Evolutionary conservation across 2,329 filamentous ascomycete species (phyloP), one percentile per base, ranked within the genome.

Genomic region (Phoma sp.): DNA sequence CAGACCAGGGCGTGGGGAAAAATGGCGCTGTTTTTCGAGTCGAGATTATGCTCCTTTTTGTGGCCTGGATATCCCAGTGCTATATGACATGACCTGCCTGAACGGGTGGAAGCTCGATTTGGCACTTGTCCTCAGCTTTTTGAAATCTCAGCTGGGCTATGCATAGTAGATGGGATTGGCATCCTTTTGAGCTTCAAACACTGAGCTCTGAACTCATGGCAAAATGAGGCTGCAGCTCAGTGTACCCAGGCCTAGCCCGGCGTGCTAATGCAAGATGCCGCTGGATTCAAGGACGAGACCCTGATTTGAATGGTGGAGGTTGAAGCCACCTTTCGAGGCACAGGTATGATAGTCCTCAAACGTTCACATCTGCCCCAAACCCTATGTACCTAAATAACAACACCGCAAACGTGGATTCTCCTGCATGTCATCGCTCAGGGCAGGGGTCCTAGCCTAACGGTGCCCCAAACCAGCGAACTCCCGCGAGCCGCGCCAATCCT

Each of bases 401-500:
- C 24, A 11, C 27, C 22, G 18, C 42, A 32, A n/a, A 22, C 37
- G 22, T 41, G 29, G 29, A 7, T 8, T 24, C 40, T 7, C 13
- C 52, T 49, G 52, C 52, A 46, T 14, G 45, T 36, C 52, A 36
- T 48, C 51, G 39, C 18, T 35, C 18, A 13, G 2, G 8, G 14
- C 45, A 48, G 40, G 51, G 51, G 36, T 47, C 13, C 43, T 45
- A 49, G 52, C 29, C 37, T 41, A 55, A 54, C 51, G 51, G 52
- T 27, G 40, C 40, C 30, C 46, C 45, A 41, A 49, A 49, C 41
- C 40, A 49, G 52, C 52, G 29, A 45, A 49, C 52, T 41, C 45
- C 46, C 46, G 52, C 35, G 27, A 29, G 46, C 41, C 39, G 41
- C 54, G 47, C 62, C 61, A 63, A 66, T 66, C 61, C 50, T 47